phyloP scores from a whole-genome alignment of 164 flowering plant genomes.

The Echeveria elegans region DNA sequence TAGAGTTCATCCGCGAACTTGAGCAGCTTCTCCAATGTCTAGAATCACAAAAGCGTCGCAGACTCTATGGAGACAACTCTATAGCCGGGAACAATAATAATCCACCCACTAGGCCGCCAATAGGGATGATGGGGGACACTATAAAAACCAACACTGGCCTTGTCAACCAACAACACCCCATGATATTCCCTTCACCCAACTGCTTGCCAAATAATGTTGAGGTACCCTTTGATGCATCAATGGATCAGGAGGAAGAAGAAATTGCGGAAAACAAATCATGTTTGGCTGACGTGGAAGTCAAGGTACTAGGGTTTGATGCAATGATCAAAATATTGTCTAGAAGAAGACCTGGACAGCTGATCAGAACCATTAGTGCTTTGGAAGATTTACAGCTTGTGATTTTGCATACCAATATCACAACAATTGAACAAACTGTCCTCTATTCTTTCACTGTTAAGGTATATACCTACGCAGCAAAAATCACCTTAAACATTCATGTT shows the following conservation, averaged over 20 bases:
- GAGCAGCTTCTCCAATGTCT: constrained; percentile 91
- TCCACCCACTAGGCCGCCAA: neutral
- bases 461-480: neutral
- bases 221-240: constrained; percentile 30
- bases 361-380: constrained; percentile 69
- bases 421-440: constrained; percentile 93
- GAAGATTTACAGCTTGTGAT: constrained; percentile 77
- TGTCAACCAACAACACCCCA: constrained; percentile 21
- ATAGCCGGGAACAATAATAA: constrained; percentile 17
- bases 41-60: constrained; percentile 79
- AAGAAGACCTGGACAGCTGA: constrained; percentile 82
- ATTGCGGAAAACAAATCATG: constrained; percentile 74
- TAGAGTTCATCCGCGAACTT: constrained; percentile 87
- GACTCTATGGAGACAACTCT: constrained; percentile 45
- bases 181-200: constrained; percentile 29
- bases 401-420: constrained; percentile 90
- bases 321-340: constrained; percentile 77
- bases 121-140: constrained; percentile 20
- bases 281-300: constrained; percentile 87
- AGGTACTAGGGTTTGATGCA: constrained; percentile 72
- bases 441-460: constrained; percentile 95
- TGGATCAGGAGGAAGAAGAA: constrained; percentile 49
- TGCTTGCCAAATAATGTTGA: constrained; percentile 11
- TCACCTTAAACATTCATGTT: neutral
- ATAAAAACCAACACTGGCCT: constrained; percentile 16